Percentiles rank a stretch among this genome's conserved stretches.
Evolutionary conservation across 2,329 filamentous ascomycete species (phyloP).

Genomic region (Colletotrichum lindemuthianum): DNA sequence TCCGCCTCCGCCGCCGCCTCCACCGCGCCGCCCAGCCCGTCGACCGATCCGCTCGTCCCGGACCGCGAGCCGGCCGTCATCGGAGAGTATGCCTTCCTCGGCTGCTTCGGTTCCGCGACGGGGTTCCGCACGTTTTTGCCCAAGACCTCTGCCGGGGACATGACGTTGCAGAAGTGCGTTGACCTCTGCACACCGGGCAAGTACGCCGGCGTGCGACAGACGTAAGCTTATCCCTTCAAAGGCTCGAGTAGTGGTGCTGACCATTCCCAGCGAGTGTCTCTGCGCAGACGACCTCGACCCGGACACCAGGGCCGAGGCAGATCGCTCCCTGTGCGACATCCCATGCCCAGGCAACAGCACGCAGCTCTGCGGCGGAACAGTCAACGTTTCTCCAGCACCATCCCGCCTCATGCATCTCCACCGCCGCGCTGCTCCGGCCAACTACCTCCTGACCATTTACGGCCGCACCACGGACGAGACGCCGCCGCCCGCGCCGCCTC

Average conservation of each 20-base stretch:
- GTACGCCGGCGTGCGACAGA: constrained; percentile 53
- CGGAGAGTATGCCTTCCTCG: constrained; percentile 47
- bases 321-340: constrained; percentile 47
- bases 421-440: constrained; percentile 42
- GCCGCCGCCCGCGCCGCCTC: constrained; percentile 46
- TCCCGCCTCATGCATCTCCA: constrained; percentile 27
- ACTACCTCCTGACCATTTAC: constrained; percentile 56
- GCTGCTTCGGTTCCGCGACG: constrained; percentile 54
- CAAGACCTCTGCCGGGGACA: constrained; percentile 43
- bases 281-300: constrained; percentile 55
- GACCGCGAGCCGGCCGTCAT: constrained; percentile 46
- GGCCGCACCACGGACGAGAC: constrained; percentile 45
- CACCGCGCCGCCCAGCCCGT: constrained; percentile 22
- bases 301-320: constrained; percentile 48
- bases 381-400: constrained; percentile 25
- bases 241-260: not conserved
- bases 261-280: constrained; percentile 48
- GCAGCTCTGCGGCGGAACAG: constrained; percentile 55
- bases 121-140: constrained; percentile 49
- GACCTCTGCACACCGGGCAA: constrained; percentile 46
- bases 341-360: constrained; percentile 53
- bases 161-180: constrained; percentile 54
- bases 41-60: constrained; percentile 33
- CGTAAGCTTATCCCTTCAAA: constrained; percentile 18
- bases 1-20: constrained; percentile 7